Evolutionary conservation across 345 rosid genomes (phyloP).

Genomic region (Melaleuca quinquenervia): DNA sequence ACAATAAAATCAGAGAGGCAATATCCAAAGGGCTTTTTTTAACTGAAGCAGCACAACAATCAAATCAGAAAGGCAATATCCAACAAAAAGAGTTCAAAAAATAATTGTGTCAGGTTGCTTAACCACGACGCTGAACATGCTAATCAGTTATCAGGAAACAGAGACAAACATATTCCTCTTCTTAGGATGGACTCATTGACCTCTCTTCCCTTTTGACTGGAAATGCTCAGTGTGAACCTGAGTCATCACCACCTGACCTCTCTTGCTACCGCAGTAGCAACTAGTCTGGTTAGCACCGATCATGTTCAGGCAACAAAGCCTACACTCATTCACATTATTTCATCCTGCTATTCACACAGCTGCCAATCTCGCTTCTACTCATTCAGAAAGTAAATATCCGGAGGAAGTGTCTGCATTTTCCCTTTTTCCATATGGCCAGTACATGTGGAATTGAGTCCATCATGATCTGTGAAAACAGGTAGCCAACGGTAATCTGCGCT

Average conservation of each 20-base stretch:
- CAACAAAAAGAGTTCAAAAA: not conserved
- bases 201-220: conserved; percentile 1
- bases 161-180: not conserved
- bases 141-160: not conserved
- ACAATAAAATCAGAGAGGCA: not conserved
- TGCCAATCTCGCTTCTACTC: not conserved
- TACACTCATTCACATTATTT: not conserved
- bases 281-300: not conserved
- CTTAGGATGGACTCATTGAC: not conserved
- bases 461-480: not conserved
- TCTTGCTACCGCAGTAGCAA: not conserved
- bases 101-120: not conserved
- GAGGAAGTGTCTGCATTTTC: not conserved
- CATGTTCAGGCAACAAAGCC: not conserved
- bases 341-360: not conserved
- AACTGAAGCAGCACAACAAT: not conserved
- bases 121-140: not conserved
- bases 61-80: not conserved
- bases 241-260: not conserved
- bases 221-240: not conserved
- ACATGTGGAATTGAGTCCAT: not conserved
- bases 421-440: not conserved
- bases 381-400: not conserved
- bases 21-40: not conserved
- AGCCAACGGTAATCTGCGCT: not conserved